Evolutionary conservation across 208 protist species (phyloP).

Genomic region (Leishmania major): DNA sequence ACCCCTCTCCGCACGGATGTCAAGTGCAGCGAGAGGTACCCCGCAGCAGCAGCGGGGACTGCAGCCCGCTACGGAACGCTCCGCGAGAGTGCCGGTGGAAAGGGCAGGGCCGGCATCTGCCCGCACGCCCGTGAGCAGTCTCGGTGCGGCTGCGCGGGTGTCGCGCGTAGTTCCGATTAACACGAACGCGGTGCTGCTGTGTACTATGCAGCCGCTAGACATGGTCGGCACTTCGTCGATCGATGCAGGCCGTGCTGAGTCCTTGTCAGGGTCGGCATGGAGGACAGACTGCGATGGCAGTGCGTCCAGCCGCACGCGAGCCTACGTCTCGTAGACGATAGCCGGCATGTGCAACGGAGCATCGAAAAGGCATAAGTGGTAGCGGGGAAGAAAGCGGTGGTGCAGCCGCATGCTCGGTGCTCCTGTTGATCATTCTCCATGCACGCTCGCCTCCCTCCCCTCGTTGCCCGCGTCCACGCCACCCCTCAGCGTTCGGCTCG

Average conservation of each 20-base stretch:
- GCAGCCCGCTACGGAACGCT: background rate
- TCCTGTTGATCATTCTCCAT: background rate
- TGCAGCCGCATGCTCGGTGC: background rate
- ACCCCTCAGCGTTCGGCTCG: background rate
- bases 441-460: background rate
- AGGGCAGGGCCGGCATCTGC: background rate
- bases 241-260: background rate
- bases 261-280: background rate
- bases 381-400: background rate
- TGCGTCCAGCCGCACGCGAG: background rate
- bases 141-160: background rate
- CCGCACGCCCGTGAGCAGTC: slow-evolving; percentile 20
- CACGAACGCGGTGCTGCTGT: slow-evolving; percentile 5
- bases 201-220: background rate
- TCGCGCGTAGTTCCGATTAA: background rate
- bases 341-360: background rate
- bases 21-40: background rate
- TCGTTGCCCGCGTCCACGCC: background rate
- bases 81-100: background rate
- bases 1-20: background rate
- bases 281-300: background rate
- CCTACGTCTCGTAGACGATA: background rate
- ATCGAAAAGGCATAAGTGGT: background rate
- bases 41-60: background rate
- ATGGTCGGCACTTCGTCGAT: background rate